phyloP scores from a whole-genome alignment of 345 rosid species.

The Litchi chinensis region DNA sequence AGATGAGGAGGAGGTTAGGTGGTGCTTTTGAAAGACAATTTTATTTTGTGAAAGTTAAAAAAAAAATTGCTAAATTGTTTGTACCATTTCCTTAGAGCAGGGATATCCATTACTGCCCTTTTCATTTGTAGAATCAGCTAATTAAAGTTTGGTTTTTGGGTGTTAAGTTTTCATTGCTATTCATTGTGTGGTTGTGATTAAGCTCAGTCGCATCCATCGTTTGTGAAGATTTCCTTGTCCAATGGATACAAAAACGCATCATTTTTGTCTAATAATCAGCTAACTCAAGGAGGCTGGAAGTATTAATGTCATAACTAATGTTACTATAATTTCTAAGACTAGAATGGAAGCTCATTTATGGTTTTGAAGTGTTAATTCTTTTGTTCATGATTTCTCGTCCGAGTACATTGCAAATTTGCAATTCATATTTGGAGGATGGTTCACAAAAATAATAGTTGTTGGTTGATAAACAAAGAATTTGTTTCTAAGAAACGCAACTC shows the following conservation, averaged over 20 bases:
- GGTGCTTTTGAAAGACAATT: background rate
- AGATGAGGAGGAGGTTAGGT: background rate
- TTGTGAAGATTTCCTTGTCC: background rate
- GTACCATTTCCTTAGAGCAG: too few relatives aligned
- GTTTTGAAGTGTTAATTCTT: background rate
- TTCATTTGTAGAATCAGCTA: constrained; percentile 1
- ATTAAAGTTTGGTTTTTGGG: background rate
- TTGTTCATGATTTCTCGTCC: background rate
- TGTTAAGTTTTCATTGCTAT: background rate
- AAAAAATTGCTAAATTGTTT: background rate
- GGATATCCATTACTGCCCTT: background rate
- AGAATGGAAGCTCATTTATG: too few relatives aligned
- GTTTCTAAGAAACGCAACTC: too few relatives aligned
- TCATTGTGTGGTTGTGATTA: background rate
- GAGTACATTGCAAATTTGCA: background rate
- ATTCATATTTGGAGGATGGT: background rate
- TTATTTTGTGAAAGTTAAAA: background rate
- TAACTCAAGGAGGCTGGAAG: background rate
- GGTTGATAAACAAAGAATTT: too few relatives aligned
- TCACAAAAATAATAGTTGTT: too few relatives aligned
- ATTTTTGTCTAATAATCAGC: background rate
- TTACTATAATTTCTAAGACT: too few relatives aligned
- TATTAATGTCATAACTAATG: too few relatives aligned
- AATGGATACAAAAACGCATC: background rate
- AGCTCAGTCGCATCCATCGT: background rate